Evolutionary conservation across 441 rosid genomes (phyloP), one percentile per base, ranked within the genome.

Genomic region (Omphalea diandra): DNA sequence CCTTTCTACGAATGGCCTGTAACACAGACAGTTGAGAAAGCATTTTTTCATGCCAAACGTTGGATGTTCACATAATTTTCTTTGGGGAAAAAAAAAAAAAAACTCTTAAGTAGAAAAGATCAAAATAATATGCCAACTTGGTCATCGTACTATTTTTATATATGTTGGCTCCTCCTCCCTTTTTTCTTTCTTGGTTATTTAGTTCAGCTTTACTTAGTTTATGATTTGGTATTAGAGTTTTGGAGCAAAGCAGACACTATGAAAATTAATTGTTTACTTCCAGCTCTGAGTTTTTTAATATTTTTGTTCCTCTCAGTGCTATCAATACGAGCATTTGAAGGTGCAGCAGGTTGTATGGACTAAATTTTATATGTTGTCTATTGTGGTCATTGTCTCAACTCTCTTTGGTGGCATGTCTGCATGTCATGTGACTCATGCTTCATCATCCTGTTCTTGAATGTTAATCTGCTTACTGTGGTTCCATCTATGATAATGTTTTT

Each of bases 391-490:
- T 20, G 5, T 43, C 17, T 41, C 36, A 41, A 59, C 22, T 33
- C 10, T 50, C 10, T 32, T 63, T 63, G 26, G 29, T 65, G 52
- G 59, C 44, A 44, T 24, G 35, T 31, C 70, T 67, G 33, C n/a
- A 50, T 53, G 38, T 20, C 20, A 7, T 9, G 0, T 66, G 20
- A 10, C 46, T n/a, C 24, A 7, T 52, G n/a, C n/a, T 18, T 67
- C 27, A n/a, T 32, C 20, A 0, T 64, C 18, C 22, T 5, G 44
- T 7, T 56, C 22, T 46, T 47, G 1, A 47, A 22, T 44, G 41
- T 55, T 3, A 26, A 20, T 57, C 12, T 43, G 33, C 54, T 36
- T 40, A 4, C 20, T 27, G 27, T 20, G 20, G 7, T 17, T 31
- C 20, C 27, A 50, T 49, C 24, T n/a, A 12, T 27, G 17, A 7